These are phyloP conservation scores for Lecanoromycetidae sp. DNA, from an alignment of 2,329 filamentous ascomycete genomes.

Conservation along the genomic window DNA sequence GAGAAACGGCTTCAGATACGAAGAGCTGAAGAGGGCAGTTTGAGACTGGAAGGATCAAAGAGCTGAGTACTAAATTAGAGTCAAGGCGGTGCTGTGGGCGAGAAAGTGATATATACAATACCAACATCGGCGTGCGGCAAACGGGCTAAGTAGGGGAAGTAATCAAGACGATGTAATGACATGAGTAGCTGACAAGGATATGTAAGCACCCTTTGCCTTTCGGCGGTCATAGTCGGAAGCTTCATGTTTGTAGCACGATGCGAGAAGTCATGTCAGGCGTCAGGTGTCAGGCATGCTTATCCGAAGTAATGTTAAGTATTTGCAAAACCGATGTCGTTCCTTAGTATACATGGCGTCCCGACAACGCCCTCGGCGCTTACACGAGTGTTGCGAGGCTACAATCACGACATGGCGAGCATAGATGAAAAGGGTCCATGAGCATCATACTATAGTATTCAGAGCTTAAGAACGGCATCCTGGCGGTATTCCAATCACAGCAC, in stretches of 20 bases:
- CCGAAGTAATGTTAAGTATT: not conserved
- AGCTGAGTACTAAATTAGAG: not conserved
- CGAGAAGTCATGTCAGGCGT: not conserved
- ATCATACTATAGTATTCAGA: too few relatives aligned
- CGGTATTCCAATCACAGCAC: too few relatives aligned
- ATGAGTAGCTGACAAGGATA: conserved; percentile 1
- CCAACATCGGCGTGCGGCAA: not conserved
- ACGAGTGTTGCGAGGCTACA: too few relatives aligned
- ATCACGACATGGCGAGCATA: not conserved
- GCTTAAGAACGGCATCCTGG: too few relatives aligned
- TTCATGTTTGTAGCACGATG: not conserved
- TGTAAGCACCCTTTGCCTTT: conserved; percentile 5
- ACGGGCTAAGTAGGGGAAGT: not conserved
- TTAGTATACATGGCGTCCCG: too few relatives aligned
- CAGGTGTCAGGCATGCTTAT: not conserved
- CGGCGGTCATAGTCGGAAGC: not conserved
- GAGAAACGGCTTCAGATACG: too few relatives aligned
- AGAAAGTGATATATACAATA: not conserved
- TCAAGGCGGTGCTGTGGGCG: too few relatives aligned
- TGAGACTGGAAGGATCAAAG: not conserved
- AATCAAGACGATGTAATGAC: not conserved
- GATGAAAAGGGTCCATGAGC: too few relatives aligned
- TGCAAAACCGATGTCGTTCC: too few relatives aligned
- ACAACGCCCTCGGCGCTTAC: too few relatives aligned
- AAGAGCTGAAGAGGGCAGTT: not conserved